These are phyloP conservation scores for Ogataea siamensis DNA, from an alignment of 805 yeast genomes.

Conservation along the genomic window DNA sequence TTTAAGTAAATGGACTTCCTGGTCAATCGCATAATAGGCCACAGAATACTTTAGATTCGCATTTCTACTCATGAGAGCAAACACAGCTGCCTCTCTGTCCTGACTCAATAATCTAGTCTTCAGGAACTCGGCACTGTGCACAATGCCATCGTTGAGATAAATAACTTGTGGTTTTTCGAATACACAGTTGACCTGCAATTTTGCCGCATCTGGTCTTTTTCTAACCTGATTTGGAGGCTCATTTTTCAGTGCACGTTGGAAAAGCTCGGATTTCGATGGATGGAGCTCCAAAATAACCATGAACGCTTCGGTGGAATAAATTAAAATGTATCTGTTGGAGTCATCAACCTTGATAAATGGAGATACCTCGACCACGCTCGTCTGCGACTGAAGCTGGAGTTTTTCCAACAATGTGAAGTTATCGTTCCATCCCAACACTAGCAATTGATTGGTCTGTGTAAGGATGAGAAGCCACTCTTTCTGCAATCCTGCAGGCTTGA, in stretches of 20 bases:
- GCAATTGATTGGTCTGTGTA: slow-evolving; percentile 24
- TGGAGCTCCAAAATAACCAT: slow-evolving; percentile 22
- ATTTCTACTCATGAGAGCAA: slow-evolving; percentile 21
- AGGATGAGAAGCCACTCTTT: slow-evolving; percentile 26
- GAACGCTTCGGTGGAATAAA: slow-evolving; percentile 23
- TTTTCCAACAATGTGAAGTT: slow-evolving; percentile 19
- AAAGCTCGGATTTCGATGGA: slow-evolving; percentile 22
- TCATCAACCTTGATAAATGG: slow-evolving; percentile 25
- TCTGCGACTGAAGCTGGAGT: slow-evolving; percentile 15
- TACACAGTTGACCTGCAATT: slow-evolving; percentile 14
- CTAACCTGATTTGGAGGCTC: slow-evolving; percentile 17
- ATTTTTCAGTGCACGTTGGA: slow-evolving; percentile 16
- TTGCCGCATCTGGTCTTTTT: slow-evolving; percentile 14
- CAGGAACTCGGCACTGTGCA: slow-evolving; percentile 17
- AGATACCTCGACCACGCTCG: slow-evolving; percentile 11
- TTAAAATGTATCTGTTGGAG: slow-evolving; percentile 18
- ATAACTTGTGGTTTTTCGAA: slow-evolving; percentile 20
- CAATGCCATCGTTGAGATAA: slow-evolving; percentile 16
- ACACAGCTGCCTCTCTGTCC: slow-evolving; percentile 12
- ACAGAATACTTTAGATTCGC: slow-evolving; percentile 18
- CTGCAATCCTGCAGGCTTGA: slow-evolving; percentile 18
- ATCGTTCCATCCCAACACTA: slow-evolving; percentile 18
- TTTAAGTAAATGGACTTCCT: slow-evolving; percentile 6
- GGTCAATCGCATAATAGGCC: slow-evolving; percentile 14
- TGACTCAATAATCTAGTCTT: background rate